A percentile compares a stretch with the other conserved stretches of the same genome.
These are phyloP conservation scores for Ceratobasidium sp. DNA, from an alignment of 1,284 basidiomycete genomes.

Conservation along the genomic window DNA sequence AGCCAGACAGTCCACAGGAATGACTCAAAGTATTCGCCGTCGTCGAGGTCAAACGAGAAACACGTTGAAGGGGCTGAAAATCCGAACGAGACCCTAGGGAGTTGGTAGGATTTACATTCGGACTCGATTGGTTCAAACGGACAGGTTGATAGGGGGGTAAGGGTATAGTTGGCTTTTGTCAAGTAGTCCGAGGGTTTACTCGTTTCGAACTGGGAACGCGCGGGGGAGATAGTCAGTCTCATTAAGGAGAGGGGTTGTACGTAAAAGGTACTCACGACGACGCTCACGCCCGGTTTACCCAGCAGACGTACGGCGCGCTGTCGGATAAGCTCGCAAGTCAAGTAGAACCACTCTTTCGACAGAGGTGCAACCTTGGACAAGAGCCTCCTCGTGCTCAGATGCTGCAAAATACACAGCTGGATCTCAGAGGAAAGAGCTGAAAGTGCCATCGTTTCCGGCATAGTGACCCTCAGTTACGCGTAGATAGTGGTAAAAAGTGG, in stretches of 20 bases:
- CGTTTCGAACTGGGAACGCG: slow-evolving; percentile 24
- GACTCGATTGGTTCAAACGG: slow-evolving; percentile 1
- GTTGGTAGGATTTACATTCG: background rate
- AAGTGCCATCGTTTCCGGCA: slow-evolving; percentile 14
- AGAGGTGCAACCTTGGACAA: slow-evolving; percentile 25
- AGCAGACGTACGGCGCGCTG: slow-evolving; percentile 21
- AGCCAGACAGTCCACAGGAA: slow-evolving; percentile 26
- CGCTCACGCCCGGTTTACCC: slow-evolving; percentile 14
- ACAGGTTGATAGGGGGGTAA: background rate
- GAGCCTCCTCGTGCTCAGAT: slow-evolving; percentile 22
- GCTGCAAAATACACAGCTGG: slow-evolving; percentile 24
- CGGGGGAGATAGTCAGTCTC: background rate
- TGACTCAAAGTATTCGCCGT: slow-evolving; percentile 37
- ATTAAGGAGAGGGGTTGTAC: background rate
- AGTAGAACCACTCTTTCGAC: slow-evolving; percentile 28
- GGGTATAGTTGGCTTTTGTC: background rate
- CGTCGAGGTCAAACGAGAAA: slow-evolving; percentile 28
- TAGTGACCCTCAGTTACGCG: background rate
- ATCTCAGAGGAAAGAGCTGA: slow-evolving; percentile 26
- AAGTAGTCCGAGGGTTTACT: slow-evolving; percentile 8
- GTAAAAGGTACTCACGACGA: slow-evolving; percentile 29
- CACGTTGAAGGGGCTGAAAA: slow-evolving; percentile 14
- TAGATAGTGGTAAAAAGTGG: background rate
- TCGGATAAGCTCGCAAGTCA: slow-evolving; percentile 22
- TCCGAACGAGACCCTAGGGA: slow-evolving; percentile 19